Conservation (phyloP, 2,329 filamentous ascomycete species). For the Scedosporium dehoogii region DNA sequence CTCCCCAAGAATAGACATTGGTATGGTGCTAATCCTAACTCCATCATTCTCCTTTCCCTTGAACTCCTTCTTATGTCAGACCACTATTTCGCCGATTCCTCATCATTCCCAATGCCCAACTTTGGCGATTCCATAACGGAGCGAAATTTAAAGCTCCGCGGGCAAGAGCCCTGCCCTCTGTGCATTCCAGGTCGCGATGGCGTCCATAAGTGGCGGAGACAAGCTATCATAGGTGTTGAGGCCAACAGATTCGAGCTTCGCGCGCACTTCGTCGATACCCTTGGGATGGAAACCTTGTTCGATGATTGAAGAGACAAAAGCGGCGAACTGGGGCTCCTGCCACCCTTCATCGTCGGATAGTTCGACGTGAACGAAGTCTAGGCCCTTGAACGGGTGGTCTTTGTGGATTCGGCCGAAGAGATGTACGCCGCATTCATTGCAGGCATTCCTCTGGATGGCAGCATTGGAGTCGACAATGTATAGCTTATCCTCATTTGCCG, state of each 20-base stretch:
- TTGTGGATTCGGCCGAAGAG: slow-evolving; percentile 55
- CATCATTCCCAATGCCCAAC: neutral
- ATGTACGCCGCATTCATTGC: slow-evolving; percentile 50
- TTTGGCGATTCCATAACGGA: too few relatives aligned
- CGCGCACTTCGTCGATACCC: slow-evolving; percentile 44
- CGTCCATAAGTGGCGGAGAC: slow-evolving; percentile 53
- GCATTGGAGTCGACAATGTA: slow-evolving; percentile 43
- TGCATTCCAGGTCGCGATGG: slow-evolving; percentile 43
- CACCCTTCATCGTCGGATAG: slow-evolving; percentile 51
- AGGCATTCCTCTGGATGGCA: slow-evolving; percentile 51
- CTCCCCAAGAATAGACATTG: too few relatives aligned
- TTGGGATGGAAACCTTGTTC: slow-evolving; percentile 54
- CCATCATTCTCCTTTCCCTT: neutral
- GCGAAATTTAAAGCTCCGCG: slow-evolving; percentile 5
- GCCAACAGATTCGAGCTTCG: slow-evolving; percentile 41
- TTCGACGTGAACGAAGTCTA: slow-evolving; percentile 32
- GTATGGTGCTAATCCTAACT: too few relatives aligned
- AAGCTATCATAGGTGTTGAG: slow-evolving; percentile 55
- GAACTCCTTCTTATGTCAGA: neutral
- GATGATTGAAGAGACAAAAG: slow-evolving; percentile 57
- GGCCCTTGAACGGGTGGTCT: slow-evolving; percentile 42
- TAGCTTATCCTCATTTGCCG: slow-evolving; percentile 49
- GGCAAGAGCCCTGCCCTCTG: slow-evolving; percentile 29
- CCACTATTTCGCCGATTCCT: neutral
- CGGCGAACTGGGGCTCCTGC: slow-evolving; percentile 63